Conservation (phyloP, 164 flowering plant species). For the Euptelea pleiosperma region DNA sequence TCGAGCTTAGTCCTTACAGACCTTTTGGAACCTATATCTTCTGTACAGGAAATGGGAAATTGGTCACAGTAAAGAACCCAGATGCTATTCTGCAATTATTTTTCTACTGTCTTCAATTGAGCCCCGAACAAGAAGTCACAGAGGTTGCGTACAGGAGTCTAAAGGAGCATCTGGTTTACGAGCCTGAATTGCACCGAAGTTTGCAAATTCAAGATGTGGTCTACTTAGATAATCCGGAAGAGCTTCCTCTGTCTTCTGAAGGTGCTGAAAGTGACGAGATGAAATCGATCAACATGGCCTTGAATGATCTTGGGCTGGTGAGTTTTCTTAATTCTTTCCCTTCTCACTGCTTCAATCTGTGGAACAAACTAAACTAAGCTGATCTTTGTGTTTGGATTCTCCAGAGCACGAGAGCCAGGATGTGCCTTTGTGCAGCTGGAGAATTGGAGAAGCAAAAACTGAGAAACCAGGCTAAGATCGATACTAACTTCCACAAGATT, state of each 20-base stretch:
- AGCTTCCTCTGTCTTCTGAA: conserved; percentile 39
- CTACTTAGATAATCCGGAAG: conserved; percentile 29
- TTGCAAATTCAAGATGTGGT: conserved; percentile 34
- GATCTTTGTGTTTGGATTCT: conserved; percentile 4
- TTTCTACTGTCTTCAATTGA: conserved; percentile 51
- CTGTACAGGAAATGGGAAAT: conserved; percentile 43
- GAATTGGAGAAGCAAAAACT: conserved; percentile 48
- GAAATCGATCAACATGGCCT: conserved; percentile 13
- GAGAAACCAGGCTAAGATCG: conserved; percentile 40
- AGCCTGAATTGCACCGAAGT: conserved; percentile 27
- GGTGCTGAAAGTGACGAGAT: conserved; percentile 15
- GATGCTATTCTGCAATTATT: conserved; percentile 70
- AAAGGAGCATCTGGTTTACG: conserved; percentile 46
- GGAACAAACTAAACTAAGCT: not conserved
- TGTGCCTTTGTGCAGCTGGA: conserved; percentile 70
- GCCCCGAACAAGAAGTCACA: conserved; percentile 22
- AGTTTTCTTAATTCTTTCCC: conserved; percentile 10
- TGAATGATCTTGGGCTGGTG: conserved; percentile 71
- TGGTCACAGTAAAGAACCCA: conserved; percentile 46
- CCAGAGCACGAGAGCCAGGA: conserved; percentile 64
- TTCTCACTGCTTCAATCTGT: not conserved
- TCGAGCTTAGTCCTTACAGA: conserved; percentile 67
- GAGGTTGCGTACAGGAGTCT: conserved; percentile 36
- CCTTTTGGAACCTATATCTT: conserved; percentile 73
- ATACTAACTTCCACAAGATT: conserved; percentile 34